These are phyloP conservation scores for Cryptosporidium ubiquitum DNA, from an alignment of 169 alveolate genomes.

Conservation along the genomic window DNA sequence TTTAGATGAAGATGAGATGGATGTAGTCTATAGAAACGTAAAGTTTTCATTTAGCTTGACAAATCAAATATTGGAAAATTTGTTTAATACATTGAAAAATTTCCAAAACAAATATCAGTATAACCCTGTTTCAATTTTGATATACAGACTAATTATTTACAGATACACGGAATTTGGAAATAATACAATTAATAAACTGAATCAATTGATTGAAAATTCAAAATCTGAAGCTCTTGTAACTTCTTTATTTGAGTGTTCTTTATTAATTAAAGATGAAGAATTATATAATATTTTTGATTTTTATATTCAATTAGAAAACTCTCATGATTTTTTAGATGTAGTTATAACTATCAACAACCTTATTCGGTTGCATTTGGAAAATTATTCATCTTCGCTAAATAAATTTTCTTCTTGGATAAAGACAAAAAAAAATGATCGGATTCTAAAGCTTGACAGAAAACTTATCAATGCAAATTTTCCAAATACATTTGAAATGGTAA, in stretches of 20 bases:
- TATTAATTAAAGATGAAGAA: conserved; percentile 27
- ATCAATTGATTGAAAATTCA: conserved; percentile 3
- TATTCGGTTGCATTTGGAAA: not conserved
- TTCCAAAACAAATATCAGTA: conserved; percentile 16
- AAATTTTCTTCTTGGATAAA: conserved; percentile 30
- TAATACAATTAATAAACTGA: not conserved
- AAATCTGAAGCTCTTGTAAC: not conserved
- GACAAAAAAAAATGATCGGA: conserved; percentile 1
- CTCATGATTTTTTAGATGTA: conserved; percentile 21
- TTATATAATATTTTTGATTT: conserved; percentile 25
- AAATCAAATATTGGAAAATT: conserved; percentile 15
- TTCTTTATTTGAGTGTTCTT: conserved; percentile 48
- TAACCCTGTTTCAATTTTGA: conserved; percentile 43
- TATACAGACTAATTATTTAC: conserved; percentile 25
- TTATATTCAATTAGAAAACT: not conserved
- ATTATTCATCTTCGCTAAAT: not conserved
- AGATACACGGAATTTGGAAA: not conserved
- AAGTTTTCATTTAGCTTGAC: conserved; percentile 14
- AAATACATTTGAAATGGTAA: conserved; percentile 3
- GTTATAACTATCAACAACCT: not conserved
- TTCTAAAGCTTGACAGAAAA: not conserved
- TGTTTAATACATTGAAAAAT: not conserved
- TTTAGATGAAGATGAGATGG: not conserved
- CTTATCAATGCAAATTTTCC: not conserved
- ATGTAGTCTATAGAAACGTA: not conserved